Base-by-base conservation (phyloP, 306 rosid species). In the Castanea crenata region DNA sequence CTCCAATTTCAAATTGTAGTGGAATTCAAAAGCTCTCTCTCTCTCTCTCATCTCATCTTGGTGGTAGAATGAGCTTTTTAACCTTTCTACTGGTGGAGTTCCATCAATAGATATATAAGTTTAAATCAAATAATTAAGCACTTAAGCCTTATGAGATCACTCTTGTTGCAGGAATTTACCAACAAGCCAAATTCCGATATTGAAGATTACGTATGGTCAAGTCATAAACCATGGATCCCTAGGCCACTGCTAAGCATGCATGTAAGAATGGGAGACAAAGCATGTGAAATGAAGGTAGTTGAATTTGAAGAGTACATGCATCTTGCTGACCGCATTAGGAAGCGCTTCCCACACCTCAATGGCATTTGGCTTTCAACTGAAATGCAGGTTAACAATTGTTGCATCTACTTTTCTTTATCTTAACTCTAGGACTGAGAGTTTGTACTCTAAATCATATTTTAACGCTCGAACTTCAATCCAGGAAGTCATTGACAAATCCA, bases 241-340 rank as follows among this genome's bases (percentile, higher is more conserved):
- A 83, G 92, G 88, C 98, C 97, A 38, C 83, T 91, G 54, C 86
- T 92, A 55, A 94, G 96, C 85, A 82, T 94, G 91, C 98, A 94
- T 77, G 96, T 94, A 32, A 90, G 98, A 82, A 92, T 89, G 96
- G 97, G 96, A 80, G 98, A 94, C 82, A 91, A 93, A 82, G 97
- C 97, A 62, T 86, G 90, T 19, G 99, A 95, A 90, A 91, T 95
- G 99, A 91, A 83, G 85, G 84, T 93, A 4, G 92, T 87, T 74
- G 96, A 86, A 34, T 93, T 93, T 76, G 89, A 90, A 85, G 86
- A 78, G 14, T 95, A 95, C 91, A 90, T 91, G 92, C 80, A 74
- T 73, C 92, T 92, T 62, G 98, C 94, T 19, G 68, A 74, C 34
- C 84, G 90, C 64, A 83, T 93, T 38, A 85, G 92, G 81, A 89